A percentile compares a stretch with the other conserved stretches of the same genome.
Evolutionary conservation across 331 rosid genomes (phyloP).

Genomic region (Arachis monticola): DNA sequence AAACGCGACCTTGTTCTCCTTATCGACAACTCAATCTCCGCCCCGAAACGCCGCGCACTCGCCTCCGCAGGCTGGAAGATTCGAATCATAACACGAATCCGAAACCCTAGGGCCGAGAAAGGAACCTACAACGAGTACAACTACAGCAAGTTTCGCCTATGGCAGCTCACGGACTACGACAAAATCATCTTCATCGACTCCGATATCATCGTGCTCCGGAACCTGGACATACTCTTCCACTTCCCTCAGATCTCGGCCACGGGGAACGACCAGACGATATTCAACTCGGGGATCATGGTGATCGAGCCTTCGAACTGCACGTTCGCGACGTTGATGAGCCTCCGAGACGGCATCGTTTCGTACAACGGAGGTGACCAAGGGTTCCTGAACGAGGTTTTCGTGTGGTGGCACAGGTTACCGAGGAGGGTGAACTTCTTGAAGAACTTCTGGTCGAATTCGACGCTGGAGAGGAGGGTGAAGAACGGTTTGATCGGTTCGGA

Average conservation of each 20-base stretch:
- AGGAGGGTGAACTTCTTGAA: constrained; percentile 71
- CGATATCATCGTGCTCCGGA: constrained; percentile 75
- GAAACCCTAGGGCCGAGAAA: constrained; percentile 64
- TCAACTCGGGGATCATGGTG: constrained; percentile 88
- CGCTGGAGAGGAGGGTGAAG: constrained; percentile 51
- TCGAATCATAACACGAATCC: constrained; percentile 61
- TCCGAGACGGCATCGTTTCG: constrained; percentile 54
- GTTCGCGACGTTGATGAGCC: constrained; percentile 55
- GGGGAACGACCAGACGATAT: constrained; percentile 67
- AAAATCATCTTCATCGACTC: constrained; percentile 78
- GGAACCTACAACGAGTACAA: constrained; percentile 76
- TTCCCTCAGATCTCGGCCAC: constrained; percentile 77
- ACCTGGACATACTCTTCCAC: constrained; percentile 75
- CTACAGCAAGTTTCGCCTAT: constrained; percentile 87
- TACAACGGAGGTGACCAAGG: constrained; percentile 93
- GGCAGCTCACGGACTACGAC: constrained; percentile 81
- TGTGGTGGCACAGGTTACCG: constrained; percentile 90
- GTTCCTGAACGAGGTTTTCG: constrained; percentile 74
- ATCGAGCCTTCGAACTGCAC: constrained; percentile 86
- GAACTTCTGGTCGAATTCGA: constrained; percentile 77
- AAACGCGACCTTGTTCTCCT: constrained; percentile 78
- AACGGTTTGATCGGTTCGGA: constrained; percentile 64
- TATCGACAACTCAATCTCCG: constrained; percentile 61
- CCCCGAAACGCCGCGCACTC: constrained; percentile 55
- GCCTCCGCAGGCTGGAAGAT: constrained; percentile 68